These are phyloP conservation scores for Saccharomyces cerevisiae DNA, from an alignment of 805 yeast genomes.

Conservation along the genomic window DNA sequence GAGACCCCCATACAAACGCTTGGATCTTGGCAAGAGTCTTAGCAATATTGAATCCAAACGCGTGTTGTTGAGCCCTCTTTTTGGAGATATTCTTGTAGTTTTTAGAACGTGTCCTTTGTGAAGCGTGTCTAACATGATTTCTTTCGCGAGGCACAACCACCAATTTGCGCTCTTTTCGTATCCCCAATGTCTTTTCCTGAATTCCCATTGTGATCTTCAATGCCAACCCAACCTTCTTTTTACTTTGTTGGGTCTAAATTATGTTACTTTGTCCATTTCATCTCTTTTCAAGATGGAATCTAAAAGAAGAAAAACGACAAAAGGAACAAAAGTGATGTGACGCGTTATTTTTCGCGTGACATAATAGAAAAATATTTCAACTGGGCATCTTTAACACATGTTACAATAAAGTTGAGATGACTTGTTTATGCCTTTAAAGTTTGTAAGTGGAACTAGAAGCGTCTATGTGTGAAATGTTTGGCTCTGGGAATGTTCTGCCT, in stretches of 20 bases:
- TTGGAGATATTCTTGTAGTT: neutral
- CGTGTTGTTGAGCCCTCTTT: neutral
- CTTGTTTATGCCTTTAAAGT: neutral
- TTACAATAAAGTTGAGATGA: neutral
- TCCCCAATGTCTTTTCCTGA: neutral
- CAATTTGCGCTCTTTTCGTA: neutral
- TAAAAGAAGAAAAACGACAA: neutral
- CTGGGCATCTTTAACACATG: neutral
- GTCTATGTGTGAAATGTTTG: constrained; percentile 9
- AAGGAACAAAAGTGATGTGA: neutral
- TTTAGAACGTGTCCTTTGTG: neutral
- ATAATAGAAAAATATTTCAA: neutral
- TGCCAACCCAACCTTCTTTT: neutral
- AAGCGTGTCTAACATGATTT: neutral
- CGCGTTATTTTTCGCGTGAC: neutral
- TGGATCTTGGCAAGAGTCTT: neutral
- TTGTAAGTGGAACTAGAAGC: neutral
- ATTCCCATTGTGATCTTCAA: neutral
- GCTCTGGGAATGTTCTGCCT: constrained; percentile 46
- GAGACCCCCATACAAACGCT: neutral
- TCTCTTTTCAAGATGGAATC: neutral
- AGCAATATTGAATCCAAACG: neutral
- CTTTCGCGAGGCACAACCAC: neutral
- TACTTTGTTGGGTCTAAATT: neutral
- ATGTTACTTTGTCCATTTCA: neutral